phyloP scores from a whole-genome alignment of 371 early-diverging fungal genomes.

The Dichotomocladium elegans region DNA sequence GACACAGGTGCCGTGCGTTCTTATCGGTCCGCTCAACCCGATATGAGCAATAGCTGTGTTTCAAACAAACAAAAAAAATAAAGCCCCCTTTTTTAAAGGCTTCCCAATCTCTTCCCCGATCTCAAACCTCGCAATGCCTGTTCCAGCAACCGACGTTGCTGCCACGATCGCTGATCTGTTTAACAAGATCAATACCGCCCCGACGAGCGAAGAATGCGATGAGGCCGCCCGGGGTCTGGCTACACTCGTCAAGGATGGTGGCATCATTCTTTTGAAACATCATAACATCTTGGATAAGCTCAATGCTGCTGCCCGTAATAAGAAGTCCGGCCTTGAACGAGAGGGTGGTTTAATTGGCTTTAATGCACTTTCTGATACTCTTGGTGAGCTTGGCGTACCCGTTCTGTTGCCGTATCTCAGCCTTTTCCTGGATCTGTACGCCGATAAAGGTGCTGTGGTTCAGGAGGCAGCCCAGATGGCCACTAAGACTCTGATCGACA shows the following conservation, averaged over 20 bases:
- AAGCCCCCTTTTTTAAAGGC: neutral
- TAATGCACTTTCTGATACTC: conserved; percentile 56
- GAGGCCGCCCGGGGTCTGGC: conserved; percentile 54
- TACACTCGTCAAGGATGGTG: conserved; percentile 41
- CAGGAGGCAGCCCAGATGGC: conserved; percentile 72
- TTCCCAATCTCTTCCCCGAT: neutral
- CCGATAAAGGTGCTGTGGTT: conserved; percentile 72
- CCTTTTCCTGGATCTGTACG: conserved; percentile 57
- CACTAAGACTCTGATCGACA: conserved; percentile 45
- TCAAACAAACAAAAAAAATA: neutral
- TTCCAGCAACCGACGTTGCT: conserved; percentile 25
- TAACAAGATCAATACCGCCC: conserved; percentile 52
- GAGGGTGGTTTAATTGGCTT: conserved; percentile 73
- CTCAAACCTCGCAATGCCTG: neutral
- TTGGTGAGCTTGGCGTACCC: conserved; percentile 59
- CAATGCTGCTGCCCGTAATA: conserved; percentile 54
- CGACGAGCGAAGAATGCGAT: conserved; percentile 56
- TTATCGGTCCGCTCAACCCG: conserved; percentile 22
- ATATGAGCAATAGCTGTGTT: neutral
- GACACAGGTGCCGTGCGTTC: conserved; percentile 23
- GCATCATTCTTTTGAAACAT: conserved; percentile 55
- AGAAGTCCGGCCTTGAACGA: conserved; percentile 68
- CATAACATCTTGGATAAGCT: conserved; percentile 55
- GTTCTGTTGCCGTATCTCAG: conserved; percentile 56
- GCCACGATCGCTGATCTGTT: conserved; percentile 40